Evolutionary conservation across 2,329 filamentous ascomycete genomes (phyloP), one percentile per base, ranked within the genome.

Genomic region (Amphichorda felina): DNA sequence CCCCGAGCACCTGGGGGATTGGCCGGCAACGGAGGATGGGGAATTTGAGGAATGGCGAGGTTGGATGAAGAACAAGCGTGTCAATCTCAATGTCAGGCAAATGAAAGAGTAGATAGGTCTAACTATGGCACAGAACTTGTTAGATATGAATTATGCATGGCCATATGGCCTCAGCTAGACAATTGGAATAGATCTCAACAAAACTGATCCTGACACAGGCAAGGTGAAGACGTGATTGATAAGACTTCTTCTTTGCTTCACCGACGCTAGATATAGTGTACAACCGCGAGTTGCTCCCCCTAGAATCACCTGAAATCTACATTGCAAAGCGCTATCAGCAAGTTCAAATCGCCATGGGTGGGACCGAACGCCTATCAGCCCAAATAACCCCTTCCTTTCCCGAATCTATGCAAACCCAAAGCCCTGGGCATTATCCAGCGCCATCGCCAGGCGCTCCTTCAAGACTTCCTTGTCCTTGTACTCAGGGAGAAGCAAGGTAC

Each of bases 71-170:
- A 75, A 73, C 33, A 95, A 95, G 60, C 70, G 89, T 42, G 76
- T 96, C 48, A 96, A 96, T 54, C 53, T 96, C 33, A 96, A 96
- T 54, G 83, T 95, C 8, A 70, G 89, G 42, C 89, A 96, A 59
- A 93, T 95, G 81, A 73, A 64, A 50, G 71, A 75, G 22, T 69
- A 33, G 31, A 24, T 14, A 13, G 9, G 16, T 8, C 9, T 31
- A 18, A 8, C 15, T 30, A 14, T 7, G 5, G 21, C 30, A 19
- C 6, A 21, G 30, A 32, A 11, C 8, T 13, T 30, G 8, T 32
- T 32, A 5, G 14, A 4, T 30, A 30, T 30, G 14, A 13, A 32
- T 13, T 4, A 19, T 32, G 9, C 4, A 18, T 32, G 19, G n/a
- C n/a, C n/a, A n/a, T n/a, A n/a, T n/a, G n/a, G n/a, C n/a, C n/a